Evolutionary conservation across 208 protist species (phyloP).

Genomic region (Trypanosoma vivax): DNA sequence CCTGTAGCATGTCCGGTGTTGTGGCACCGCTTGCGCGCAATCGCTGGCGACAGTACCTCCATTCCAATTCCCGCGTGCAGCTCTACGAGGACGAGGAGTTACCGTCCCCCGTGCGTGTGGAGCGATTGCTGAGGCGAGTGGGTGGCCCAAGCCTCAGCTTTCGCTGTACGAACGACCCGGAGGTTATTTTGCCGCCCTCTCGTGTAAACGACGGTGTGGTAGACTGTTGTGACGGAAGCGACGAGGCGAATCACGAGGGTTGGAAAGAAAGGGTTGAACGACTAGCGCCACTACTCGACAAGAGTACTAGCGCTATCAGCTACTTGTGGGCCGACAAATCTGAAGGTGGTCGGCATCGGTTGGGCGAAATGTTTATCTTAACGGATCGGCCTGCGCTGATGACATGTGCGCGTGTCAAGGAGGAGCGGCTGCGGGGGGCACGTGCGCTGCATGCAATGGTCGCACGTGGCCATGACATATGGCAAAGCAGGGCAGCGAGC

Average conservation of each 20-base stretch:
- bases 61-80: constrained; percentile 25
- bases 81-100: constrained; percentile 49
- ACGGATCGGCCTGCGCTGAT: constrained; percentile 53
- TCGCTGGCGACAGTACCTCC: constrained; percentile 48
- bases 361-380: constrained; percentile 46
- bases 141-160: constrained; percentile 56
- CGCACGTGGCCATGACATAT: constrained; percentile 25
- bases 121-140: constrained; percentile 7
- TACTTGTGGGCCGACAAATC: not conserved
- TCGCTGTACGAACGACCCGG: constrained; percentile 23
- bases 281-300: constrained; percentile 5
- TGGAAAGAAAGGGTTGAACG: not conserved
- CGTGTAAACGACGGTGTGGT: constrained; percentile 60
- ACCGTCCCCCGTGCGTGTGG: not conserved
- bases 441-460: constrained; percentile 24
- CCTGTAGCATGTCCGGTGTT: constrained; percentile 66
- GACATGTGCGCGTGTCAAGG: constrained; percentile 21
- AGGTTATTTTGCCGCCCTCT: constrained; percentile 52
- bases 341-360: constrained; percentile 9
- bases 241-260: constrained; percentile 23
- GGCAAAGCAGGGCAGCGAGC: constrained; percentile 27
- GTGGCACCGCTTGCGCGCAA: constrained; percentile 25
- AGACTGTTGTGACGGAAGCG: constrained; percentile 67
- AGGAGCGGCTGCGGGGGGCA: constrained; percentile 21
- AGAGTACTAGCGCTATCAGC: not conserved